A percentile compares a stretch with the other conserved stretches of the same genome.
phyloP scores from a whole-genome alignment of 2,329 filamentous ascomycete species.

The Harringtonia aguacate region DNA sequence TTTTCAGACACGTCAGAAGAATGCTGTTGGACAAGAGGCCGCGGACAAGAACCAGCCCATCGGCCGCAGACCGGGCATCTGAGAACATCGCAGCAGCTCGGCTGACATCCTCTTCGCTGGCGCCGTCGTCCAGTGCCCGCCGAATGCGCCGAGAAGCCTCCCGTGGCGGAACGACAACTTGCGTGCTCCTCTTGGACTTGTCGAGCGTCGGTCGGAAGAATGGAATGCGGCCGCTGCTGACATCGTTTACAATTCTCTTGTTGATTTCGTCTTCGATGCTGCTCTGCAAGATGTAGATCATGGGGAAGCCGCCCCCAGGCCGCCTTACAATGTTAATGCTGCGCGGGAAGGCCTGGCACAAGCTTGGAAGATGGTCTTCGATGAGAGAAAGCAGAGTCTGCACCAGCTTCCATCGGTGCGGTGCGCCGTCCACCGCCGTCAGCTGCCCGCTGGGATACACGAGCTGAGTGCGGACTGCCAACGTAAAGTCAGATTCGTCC shows the following conservation, averaged over 20 bases:
- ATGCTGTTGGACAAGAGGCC: constrained; percentile 53
- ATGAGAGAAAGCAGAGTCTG: constrained; percentile 30
- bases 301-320: constrained; percentile 34
- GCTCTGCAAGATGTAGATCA: constrained; percentile 41
- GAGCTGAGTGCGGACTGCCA: constrained; percentile 42
- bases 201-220: constrained; percentile 14
- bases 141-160: neutral
- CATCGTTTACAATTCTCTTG: constrained; percentile 25
- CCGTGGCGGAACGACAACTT: neutral
- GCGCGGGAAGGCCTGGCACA: constrained; percentile 26
- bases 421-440: constrained; percentile 38
- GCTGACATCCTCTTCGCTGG: neutral
- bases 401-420: constrained; percentile 37
- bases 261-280: constrained; percentile 35
- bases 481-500: constrained; percentile 51
- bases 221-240: constrained; percentile 22
- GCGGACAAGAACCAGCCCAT: constrained; percentile 42
- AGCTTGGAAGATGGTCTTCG: constrained; percentile 21
- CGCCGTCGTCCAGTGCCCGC: neutral
- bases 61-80: neutral
- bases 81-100: neutral
- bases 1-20: constrained; percentile 46
- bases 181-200: neutral
- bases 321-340: constrained; percentile 36
- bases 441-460: constrained; percentile 45